Percentiles rank a stretch among this genome's conserved stretches.
phyloP scores from a whole-genome alignment of 257 asterid genomes.

The Scutellaria barbata region DNA sequence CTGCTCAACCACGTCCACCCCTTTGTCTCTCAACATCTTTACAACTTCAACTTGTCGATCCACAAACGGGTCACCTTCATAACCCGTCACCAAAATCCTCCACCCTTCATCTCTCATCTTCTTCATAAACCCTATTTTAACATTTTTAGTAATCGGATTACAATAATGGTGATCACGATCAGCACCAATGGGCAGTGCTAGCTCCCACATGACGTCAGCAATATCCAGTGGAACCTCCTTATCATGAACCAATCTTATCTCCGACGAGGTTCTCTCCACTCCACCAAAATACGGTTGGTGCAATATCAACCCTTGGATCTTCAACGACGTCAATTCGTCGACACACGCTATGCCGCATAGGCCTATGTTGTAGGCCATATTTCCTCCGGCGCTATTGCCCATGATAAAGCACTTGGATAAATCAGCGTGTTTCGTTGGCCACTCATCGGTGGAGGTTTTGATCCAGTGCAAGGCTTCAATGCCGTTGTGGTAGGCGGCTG shows the following conservation, averaged over 20 bases:
- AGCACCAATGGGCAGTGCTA: too few species aligned
- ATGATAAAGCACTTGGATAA: conserved; percentile 49
- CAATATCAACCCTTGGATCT: conserved; percentile 56
- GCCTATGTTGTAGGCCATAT: conserved; percentile 49
- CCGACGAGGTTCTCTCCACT: conserved; percentile 51
- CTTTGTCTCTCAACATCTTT: conserved; percentile 37
- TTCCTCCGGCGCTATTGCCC: conserved; percentile 51
- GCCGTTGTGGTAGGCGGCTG: conserved; percentile 70
- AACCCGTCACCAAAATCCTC: conserved; percentile 43
- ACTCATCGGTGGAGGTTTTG: conserved; percentile 39
- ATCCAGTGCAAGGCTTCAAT: conserved; percentile 49
- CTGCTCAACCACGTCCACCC: conserved; percentile 35
- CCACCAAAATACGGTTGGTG: conserved; percentile 62
- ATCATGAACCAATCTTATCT: conserved; percentile 36
- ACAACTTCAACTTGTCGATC: conserved; percentile 43
- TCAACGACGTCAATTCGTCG: conserved; percentile 41
- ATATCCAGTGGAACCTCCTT: conserved; percentile 26
- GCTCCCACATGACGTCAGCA: conserved; percentile 21
- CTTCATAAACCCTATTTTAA: conserved; percentile 9
- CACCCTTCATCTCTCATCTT: conserved; percentile 12
- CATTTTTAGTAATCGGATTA: background rate
- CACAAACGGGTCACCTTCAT: conserved; percentile 47
- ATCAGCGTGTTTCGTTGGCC: conserved; percentile 53
- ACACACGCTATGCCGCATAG: conserved; percentile 23
- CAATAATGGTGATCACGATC: too few species aligned